Conservation (phyloP, 176 grass and related monocot species). For the Carex scoparia region DNA sequence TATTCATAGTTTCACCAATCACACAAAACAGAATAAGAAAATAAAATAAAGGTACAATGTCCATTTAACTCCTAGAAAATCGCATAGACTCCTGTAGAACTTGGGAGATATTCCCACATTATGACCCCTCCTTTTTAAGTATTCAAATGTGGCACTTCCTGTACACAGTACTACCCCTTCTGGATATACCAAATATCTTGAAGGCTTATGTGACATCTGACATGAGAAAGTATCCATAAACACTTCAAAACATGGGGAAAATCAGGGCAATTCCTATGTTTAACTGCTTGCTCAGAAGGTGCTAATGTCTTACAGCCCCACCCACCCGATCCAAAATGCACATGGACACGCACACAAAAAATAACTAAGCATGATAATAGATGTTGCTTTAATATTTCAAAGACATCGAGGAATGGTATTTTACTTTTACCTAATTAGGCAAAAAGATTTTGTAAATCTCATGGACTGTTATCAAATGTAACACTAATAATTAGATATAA, state of each 20-base stretch:
- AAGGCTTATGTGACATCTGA: background rate
- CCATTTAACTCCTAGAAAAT: background rate
- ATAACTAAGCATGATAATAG: background rate
- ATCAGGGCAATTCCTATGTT: background rate
- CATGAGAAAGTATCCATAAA: background rate
- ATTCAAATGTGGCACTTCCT: background rate
- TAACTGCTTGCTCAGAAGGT: background rate
- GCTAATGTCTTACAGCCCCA: background rate
- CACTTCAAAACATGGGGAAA: background rate
- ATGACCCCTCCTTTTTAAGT: background rate
- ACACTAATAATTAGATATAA: too few relatives aligned
- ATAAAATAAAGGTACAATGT: background rate
- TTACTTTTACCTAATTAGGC: background rate
- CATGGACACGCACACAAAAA: too few relatives aligned
- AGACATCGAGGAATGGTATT: background rate
- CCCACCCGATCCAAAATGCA: background rate
- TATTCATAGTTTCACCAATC: constrained; percentile 19
- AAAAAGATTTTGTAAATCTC: background rate
- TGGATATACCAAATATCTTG: background rate
- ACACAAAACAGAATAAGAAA: background rate
- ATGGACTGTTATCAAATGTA: too few relatives aligned
- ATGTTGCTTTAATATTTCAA: background rate
- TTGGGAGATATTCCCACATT: background rate
- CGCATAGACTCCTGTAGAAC: background rate
- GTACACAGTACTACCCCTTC: background rate